These are phyloP conservation scores for Lentinus brumalis DNA, from an alignment of 768 basidiomycete genomes.

Conservation along the genomic window DNA sequence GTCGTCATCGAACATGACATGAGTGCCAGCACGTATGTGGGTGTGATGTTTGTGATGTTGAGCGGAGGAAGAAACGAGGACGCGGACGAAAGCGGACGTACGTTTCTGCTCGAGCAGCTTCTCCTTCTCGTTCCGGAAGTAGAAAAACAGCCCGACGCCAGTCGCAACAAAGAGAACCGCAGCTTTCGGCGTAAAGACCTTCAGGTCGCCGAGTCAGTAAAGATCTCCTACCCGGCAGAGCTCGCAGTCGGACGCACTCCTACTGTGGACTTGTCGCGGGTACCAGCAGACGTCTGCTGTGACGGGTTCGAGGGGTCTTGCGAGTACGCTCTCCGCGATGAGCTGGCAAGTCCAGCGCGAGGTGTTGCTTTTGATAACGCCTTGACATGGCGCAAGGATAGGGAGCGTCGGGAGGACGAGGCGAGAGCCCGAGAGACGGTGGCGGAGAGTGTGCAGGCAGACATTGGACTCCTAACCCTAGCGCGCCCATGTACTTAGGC, in stretches of 20 bases:
- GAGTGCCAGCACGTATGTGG: not conserved
- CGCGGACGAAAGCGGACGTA: conserved; percentile 35
- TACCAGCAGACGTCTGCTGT: conserved; percentile 21
- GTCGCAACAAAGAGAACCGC: conserved; percentile 84
- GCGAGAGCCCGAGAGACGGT: conserved; percentile 1
- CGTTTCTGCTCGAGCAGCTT: conserved; percentile 76
- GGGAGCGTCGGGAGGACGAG: conserved; percentile 1
- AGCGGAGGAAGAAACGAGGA: not conserved
- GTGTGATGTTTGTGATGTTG: too few species aligned
- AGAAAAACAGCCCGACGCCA: conserved; percentile 80
- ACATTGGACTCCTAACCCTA: conserved; percentile 20
- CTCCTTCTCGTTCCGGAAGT: conserved; percentile 87
- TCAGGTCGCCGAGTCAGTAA: not conserved
- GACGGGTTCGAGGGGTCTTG: conserved; percentile 16
- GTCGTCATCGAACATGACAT: not conserved
- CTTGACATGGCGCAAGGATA: not conserved
- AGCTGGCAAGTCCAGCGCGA: not conserved
- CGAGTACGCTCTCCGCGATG: conserved; percentile 15
- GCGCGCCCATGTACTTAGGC: not conserved
- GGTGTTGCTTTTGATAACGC: too few species aligned
- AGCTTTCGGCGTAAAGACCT: conserved; percentile 93
- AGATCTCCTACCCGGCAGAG: too few species aligned
- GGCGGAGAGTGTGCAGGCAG: conserved; percentile 14
- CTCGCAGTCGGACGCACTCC: conserved; percentile 16
- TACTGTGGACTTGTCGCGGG: conserved; percentile 23